phyloP scores from a whole-genome alignment of 1,284 basidiomycete species.

The Prillingera fragicola region DNA sequence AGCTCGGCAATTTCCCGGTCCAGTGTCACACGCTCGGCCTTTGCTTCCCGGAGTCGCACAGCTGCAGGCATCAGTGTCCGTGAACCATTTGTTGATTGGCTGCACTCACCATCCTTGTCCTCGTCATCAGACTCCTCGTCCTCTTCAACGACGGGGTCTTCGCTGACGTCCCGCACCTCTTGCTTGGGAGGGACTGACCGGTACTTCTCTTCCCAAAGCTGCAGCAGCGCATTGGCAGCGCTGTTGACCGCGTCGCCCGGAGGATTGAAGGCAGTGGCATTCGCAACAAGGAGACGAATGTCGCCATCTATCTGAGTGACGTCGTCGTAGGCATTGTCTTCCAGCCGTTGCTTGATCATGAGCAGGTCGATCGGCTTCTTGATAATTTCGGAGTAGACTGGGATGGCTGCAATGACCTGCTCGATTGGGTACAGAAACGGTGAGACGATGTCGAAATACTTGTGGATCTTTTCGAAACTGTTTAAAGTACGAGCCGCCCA shows the following conservation, averaged over 20 bases:
- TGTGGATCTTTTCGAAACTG: constrained; percentile 70
- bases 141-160: constrained; percentile 54
- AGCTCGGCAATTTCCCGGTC: constrained; percentile 34
- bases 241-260: constrained; percentile 77
- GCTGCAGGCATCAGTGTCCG: constrained; percentile 5
- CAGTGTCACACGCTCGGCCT: constrained; percentile 13
- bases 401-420: constrained; percentile 61
- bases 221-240: constrained; percentile 72
- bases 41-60: constrained; percentile 16
- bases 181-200: constrained; percentile 61
- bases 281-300: constrained; percentile 88
- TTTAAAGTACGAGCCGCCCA: constrained; percentile 65
- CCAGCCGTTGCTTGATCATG: constrained; percentile 81
- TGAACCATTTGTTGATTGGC: no score
- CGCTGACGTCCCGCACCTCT: constrained; percentile 48
- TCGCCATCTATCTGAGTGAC: constrained; percentile 79
- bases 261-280: constrained; percentile 91
- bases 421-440: constrained; percentile 93
- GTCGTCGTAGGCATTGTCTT: constrained; percentile 65
- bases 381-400: constrained; percentile 77
- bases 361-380: constrained; percentile 92
- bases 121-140: constrained; percentile 49
- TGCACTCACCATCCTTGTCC: constrained; percentile 46
- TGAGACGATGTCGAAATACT: constrained; percentile 65
- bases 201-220: constrained; percentile 89